Base-by-base conservation (phyloP, 164 flowering plant genomes). In the Liquidambar formosana region DNA sequence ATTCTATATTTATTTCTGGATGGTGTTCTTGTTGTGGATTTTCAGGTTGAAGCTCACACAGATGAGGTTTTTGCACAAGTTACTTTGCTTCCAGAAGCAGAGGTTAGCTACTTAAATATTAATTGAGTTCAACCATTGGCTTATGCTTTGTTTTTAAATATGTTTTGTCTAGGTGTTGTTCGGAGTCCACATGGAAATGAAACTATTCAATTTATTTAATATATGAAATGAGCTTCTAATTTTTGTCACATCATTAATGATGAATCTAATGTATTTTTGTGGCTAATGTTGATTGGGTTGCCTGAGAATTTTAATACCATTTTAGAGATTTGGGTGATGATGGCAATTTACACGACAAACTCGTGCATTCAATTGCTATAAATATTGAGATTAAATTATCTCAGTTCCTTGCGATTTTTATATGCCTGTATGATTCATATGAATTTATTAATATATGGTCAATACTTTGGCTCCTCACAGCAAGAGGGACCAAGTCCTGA, bases 11-110 rank as follows among this genome's bases (percentile, higher is more conserved):
- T 38, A 0, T 27, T 18, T 49, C 14, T 22, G 12, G 16, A 47
- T 57, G 12, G 27, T 49, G 14, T 28, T 65, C 28, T 61, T 74
- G 18, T 51, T 48, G 18, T 63, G 53, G 53, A 64, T 48, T 78
- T 72, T 57, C 75, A 90, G 95, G 95, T 87, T 19, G 92, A 88
- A 61, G 9, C 56, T 14, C 73, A 71, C 10, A 81, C 88, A 26
- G 95, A 90, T 74, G 95, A 90, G 74, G 92, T 86, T 41, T 86
- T 69, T 78, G 91, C 91, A 8, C 91, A 88, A 69, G 59, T 90
- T 52, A 84, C 88, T 21, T 72, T 90, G 77, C 67, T 82, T 67
- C 90, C 95, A 26, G 79, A 69, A 69, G 53, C 57, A 54, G 41
- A 75, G 67, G 89, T 87, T 67, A 45, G 81, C 43, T 11, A 63